Conservation (phyloP, 2,329 filamentous ascomycete genomes). For the Colletotrichum sp. region DNA sequence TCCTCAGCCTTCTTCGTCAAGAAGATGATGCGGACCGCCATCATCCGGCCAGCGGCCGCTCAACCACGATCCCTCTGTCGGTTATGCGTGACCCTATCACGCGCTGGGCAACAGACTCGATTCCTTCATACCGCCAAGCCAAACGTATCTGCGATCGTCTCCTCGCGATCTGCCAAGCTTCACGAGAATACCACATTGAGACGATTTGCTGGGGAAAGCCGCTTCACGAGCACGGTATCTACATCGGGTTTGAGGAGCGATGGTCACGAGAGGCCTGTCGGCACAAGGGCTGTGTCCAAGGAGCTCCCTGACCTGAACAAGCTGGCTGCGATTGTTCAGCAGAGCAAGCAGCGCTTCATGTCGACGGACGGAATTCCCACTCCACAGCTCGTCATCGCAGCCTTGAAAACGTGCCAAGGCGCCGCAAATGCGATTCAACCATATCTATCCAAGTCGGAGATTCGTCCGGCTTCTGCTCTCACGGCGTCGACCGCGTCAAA, state of each 20-base stretch:
- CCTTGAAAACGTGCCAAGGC: conserved; percentile 49
- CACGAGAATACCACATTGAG: conserved; percentile 4
- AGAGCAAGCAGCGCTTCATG: conserved; percentile 47
- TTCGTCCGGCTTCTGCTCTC: conserved; percentile 55
- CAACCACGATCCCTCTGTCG: conserved; percentile 44
- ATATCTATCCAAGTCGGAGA: conserved; percentile 42
- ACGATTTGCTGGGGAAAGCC: not conserved
- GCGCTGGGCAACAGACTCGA: conserved; percentile 12
- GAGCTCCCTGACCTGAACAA: conserved; percentile 42
- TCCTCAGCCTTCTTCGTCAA: not conserved
- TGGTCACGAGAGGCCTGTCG: conserved; percentile 1
- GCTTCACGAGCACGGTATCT: conserved; percentile 1
- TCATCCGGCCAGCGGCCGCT: conserved; percentile 21
- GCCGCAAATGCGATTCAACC: conserved; percentile 50
- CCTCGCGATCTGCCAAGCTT: conserved; percentile 10
- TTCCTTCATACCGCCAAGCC: conserved; percentile 22
- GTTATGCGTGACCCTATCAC: conserved; percentile 43
- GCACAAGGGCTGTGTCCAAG: conserved; percentile 10
- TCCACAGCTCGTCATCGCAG: conserved; percentile 45
- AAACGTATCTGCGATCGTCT: conserved; percentile 5
- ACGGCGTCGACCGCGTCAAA: conserved; percentile 34
- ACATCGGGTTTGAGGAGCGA: not conserved
- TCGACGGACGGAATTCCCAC: conserved; percentile 49
- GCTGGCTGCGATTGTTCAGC: conserved; percentile 45
- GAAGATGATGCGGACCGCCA: conserved; percentile 43